Percentiles rank a stretch among this genome's conserved stretches.
Evolutionary conservation across 805 yeast species (phyloP).

Genomic region (Scheffersomyces ergatensis): DNA sequence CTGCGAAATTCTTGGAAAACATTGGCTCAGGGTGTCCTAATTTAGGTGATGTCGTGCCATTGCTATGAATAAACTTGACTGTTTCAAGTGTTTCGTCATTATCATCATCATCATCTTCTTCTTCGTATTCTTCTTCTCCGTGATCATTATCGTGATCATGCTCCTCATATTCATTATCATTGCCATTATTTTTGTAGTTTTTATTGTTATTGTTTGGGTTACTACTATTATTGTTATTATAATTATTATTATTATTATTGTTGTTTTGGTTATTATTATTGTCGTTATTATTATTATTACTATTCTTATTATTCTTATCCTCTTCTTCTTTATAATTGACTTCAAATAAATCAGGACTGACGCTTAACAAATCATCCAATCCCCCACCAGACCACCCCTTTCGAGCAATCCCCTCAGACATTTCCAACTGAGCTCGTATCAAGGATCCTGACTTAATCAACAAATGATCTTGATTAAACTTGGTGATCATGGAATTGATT

Average conservation of each 20-base stretch:
- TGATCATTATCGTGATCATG: too few relatives aligned
- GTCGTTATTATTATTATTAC: background rate
- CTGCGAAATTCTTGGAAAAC: background rate
- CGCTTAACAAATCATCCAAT: conserved; percentile 61
- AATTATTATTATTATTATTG: conserved; percentile 1
- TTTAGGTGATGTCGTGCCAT: background rate
- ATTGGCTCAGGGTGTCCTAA: background rate
- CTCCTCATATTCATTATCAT: conserved; percentile 21
- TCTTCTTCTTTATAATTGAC: conserved; percentile 5
- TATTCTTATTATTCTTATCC: background rate
- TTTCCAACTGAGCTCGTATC: conserved; percentile 77
- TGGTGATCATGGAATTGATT: conserved; percentile 58
- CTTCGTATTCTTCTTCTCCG: background rate
- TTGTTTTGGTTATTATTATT: background rate
- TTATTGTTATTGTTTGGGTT: background rate
- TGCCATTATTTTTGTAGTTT: background rate
- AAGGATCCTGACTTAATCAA: conserved; percentile 58
- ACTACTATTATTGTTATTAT: background rate
- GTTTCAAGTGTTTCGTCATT: conserved; percentile 2
- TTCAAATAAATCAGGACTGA: conserved; percentile 56
- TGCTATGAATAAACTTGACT: background rate
- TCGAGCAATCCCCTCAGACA: conserved; percentile 74
- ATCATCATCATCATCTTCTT: background rate
- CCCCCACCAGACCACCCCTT: conserved; percentile 92
- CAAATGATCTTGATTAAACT: conserved; percentile 52